These are phyloP conservation scores for Tolypocladium endophyticum DNA, from an alignment of 2,329 filamentous ascomycete species.

Conservation along the genomic window DNA sequence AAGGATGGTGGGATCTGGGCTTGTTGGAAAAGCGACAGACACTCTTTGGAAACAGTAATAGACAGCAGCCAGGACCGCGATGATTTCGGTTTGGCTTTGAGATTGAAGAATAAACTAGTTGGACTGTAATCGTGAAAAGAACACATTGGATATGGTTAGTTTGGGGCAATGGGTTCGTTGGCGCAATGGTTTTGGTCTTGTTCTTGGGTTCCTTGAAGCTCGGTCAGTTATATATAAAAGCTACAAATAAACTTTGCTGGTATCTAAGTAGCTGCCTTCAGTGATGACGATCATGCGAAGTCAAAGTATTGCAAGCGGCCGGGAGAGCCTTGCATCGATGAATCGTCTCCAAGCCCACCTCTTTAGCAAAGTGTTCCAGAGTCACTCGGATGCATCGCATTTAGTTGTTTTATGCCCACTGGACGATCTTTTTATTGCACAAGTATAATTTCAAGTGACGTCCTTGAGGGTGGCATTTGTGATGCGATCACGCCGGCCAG, in stretches of 20 bases:
- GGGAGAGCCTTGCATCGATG: no score
- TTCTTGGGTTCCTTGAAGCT: neutral
- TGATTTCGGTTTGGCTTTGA: neutral
- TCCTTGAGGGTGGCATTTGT: no score
- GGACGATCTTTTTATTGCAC: no score
- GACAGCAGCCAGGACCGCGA: constrained; percentile 2
- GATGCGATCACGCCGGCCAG: no score
- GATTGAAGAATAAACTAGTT: neutral
- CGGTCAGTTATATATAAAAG: neutral
- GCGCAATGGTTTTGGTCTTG: neutral
- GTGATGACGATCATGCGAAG: no score
- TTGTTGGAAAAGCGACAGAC: constrained; percentile 34
- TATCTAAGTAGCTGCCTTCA: no score
- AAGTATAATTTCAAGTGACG: no score
- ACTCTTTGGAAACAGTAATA: constrained; percentile 14
- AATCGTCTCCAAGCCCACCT: no score
- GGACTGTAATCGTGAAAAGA: neutral
- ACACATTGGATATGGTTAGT: neutral
- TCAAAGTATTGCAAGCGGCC: no score
- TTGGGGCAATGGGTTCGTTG: neutral
- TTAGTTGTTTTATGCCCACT: no score
- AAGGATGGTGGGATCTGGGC: constrained; percentile 46
- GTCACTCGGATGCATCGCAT: no score
- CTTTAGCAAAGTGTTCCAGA: no score
- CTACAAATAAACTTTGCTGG: neutral